Evolutionary conservation across 2,329 filamentous ascomycete genomes (phyloP).

Genomic region (Nannizziopsis arthrosporioides): DNA sequence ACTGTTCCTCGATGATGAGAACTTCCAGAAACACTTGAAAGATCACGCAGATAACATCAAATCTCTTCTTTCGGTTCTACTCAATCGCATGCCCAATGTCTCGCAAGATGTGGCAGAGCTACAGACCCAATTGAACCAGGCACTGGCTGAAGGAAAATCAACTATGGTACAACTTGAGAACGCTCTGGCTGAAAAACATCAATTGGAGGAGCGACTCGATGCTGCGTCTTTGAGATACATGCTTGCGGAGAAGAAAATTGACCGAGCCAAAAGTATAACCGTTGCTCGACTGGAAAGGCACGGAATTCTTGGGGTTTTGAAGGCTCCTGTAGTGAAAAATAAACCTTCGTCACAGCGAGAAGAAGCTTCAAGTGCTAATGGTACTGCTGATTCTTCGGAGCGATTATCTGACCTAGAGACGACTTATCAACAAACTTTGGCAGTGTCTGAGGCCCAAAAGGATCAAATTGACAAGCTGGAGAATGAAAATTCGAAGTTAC

Average conservation of each 20-base stretch:
- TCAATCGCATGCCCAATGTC: conserved; percentile 37
- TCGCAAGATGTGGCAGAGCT: conserved; percentile 60
- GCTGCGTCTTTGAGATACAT: conserved; percentile 82
- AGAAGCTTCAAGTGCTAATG: conserved; percentile 43
- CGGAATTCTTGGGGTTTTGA: conserved; percentile 56
- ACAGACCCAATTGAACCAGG: conserved; percentile 60
- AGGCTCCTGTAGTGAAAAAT: conserved; percentile 29
- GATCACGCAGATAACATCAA: conserved; percentile 66
- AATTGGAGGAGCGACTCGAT: conserved; percentile 75
- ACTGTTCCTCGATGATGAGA: conserved; percentile 43
- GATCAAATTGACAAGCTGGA: conserved; percentile 73
- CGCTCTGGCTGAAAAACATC: conserved; percentile 65
- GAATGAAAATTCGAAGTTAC: conserved; percentile 59
- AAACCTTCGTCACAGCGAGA: conserved; percentile 41
- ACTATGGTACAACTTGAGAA: conserved; percentile 65
- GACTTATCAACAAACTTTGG: conserved; percentile 65
- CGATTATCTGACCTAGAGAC: conserved; percentile 58
- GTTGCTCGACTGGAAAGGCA: conserved; percentile 88
- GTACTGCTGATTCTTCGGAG: conserved; percentile 30
- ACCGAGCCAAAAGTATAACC: conserved; percentile 75
- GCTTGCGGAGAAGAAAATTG: conserved; percentile 88
- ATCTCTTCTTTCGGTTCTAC: conserved; percentile 58
- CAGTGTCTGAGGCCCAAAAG: conserved; percentile 69
- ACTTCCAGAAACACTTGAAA: conserved; percentile 68
- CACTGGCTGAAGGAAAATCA: conserved; percentile 73